phyloP scores from a whole-genome alignment of 1,284 basidiomycete genomes.

The Microbotryum scabiosae region DNA sequence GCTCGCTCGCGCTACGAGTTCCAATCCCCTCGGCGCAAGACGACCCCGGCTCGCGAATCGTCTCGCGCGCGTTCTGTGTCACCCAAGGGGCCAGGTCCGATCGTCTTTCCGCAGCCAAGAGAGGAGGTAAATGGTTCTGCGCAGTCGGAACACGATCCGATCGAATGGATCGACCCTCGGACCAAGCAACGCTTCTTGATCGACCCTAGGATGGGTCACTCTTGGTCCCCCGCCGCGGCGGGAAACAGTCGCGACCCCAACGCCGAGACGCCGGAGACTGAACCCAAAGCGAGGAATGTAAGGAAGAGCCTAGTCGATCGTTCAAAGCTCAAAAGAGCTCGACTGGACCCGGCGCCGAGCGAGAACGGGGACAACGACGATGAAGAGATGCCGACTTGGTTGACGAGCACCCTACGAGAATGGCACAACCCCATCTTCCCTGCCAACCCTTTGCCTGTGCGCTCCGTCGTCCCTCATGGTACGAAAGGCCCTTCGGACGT shows the following conservation, averaged over 20 bases:
- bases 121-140: neutral
- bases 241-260: neutral
- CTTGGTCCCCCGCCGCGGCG: constrained; percentile 11
- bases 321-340: neutral
- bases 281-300: neutral
- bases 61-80: no score
- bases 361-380: neutral
- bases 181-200: constrained; percentile 44
- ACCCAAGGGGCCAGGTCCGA: no score
- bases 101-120: neutral
- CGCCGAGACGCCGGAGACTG: neutral
- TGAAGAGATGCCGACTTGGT: constrained; percentile 47
- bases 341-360: neutral
- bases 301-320: constrained; percentile 5
- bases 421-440: constrained; percentile 33
- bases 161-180: constrained; percentile 54
- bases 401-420: constrained; percentile 45
- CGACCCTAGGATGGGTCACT: constrained; percentile 34
- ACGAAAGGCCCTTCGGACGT: neutral
- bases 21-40: no score
- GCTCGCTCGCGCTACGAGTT: no score
- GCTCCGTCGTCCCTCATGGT: neutral
- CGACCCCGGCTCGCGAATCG: no score
- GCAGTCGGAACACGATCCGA: neutral
- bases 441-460: neutral